Percentiles rank a stretch among this genome's conserved stretches.
phyloP scores from a whole-genome alignment of 1,284 basidiomycete genomes.

The Tylopilus orsonianus region DNA sequence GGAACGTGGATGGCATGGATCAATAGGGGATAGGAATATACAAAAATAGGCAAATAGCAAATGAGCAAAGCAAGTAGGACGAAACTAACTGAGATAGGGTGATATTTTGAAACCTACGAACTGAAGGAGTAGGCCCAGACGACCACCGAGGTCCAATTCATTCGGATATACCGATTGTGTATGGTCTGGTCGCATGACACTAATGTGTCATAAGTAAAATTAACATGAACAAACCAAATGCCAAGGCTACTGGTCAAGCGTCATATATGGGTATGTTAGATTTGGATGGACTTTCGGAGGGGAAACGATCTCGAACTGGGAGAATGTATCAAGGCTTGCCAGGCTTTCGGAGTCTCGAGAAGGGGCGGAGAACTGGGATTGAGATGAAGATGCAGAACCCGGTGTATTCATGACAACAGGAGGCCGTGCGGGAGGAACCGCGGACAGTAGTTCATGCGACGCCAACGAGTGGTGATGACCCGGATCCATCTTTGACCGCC shows the following conservation, averaged over 20 bases:
- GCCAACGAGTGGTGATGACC: constrained; percentile 26
- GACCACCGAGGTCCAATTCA: constrained; percentile 5
- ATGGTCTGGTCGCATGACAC: constrained; percentile 15
- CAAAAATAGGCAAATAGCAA: constrained; percentile 18
- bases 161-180: constrained; percentile 7
- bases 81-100: constrained; percentile 16
- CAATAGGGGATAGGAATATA: constrained; percentile 16
- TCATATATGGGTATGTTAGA: constrained; percentile 42
- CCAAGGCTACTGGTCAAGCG: constrained; percentile 35
- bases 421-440: constrained; percentile 9
- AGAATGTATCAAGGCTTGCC: constrained; percentile 25
- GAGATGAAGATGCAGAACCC: constrained; percentile 32
- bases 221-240: constrained; percentile 17
- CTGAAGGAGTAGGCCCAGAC: constrained; percentile 8
- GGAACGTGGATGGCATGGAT: constrained; percentile 14
- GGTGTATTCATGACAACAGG: constrained; percentile 21
- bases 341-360: constrained; percentile 37
- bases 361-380: constrained; percentile 24
- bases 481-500: constrained; percentile 24
- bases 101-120: constrained; percentile 5
- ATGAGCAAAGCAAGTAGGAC: constrained; percentile 23
- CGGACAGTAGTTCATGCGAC: constrained; percentile 31
- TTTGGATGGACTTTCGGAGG: constrained; percentile 25
- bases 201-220: constrained; percentile 15
- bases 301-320: constrained; percentile 30